Conservation (phyloP, 1,284 basidiomycete genomes). For the Termitomyces sp. region DNA sequence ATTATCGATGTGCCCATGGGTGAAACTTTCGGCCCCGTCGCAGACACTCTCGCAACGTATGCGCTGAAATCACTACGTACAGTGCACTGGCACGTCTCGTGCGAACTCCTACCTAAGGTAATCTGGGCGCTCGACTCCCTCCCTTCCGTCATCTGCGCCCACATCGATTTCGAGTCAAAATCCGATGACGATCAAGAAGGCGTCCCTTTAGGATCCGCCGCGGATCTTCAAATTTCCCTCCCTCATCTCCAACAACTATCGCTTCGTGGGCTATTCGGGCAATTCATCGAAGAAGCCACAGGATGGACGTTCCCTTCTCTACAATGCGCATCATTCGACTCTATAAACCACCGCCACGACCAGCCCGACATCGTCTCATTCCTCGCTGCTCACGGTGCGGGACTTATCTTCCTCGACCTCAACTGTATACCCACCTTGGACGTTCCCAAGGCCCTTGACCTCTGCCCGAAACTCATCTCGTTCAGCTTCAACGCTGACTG, state of each 20-base stretch:
- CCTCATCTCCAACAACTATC: slow-evolving; percentile 55
- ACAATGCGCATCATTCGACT: slow-evolving; percentile 49
- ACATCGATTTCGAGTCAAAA: slow-evolving; percentile 46
- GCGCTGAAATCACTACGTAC: slow-evolving; percentile 47
- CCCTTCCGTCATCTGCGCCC: slow-evolving; percentile 45
- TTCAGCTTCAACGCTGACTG: slow-evolving; percentile 73
- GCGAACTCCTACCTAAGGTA: slow-evolving; percentile 50
- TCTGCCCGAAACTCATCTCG: slow-evolving; percentile 54
- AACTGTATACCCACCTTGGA: slow-evolving; percentile 52
- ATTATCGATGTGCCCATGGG: slow-evolving; percentile 59
- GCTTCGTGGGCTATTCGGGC: slow-evolving; percentile 50
- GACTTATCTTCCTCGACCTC: slow-evolving; percentile 58
- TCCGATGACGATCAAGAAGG: slow-evolving; percentile 17
- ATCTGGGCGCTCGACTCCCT: slow-evolving; percentile 64
- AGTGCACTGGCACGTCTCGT: slow-evolving; percentile 53
- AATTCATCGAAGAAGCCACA: slow-evolving; percentile 61
- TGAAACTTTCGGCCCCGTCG: slow-evolving; percentile 51
- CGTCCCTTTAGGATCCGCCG: slow-evolving; percentile 51
- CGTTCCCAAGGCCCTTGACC: slow-evolving; percentile 49
- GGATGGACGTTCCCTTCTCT: slow-evolving; percentile 63
- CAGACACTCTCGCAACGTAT: slow-evolving; percentile 50
- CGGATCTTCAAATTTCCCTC: slow-evolving; percentile 50
- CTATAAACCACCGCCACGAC: slow-evolving; percentile 35
- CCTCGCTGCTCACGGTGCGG: slow-evolving; percentile 48
- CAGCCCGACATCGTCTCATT: slow-evolving; percentile 57